Base-by-base conservation (phyloP, 2,329 filamentous ascomycete species). In the Sclerotinia trifoliorum region DNA sequence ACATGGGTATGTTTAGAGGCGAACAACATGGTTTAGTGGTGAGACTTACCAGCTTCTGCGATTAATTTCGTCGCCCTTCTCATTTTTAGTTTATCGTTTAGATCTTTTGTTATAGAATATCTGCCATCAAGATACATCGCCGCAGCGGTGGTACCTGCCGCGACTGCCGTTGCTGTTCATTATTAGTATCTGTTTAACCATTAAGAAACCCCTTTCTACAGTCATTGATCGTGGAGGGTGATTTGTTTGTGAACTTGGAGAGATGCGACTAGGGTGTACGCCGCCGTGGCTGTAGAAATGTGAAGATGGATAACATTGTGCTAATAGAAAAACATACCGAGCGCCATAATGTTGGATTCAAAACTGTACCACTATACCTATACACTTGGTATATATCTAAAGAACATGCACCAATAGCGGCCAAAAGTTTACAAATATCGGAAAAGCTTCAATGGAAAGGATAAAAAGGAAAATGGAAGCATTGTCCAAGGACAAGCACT, bases 121-220 rank as follows among this genome's bases (percentile, higher is more conserved):
- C 90, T 92, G 66, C 87, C 91, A 74, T 93, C 86, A 56, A 91
- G 79, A 73, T 92, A 91, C 71, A 76, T 72, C 19, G 83, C 82
- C 52, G 85, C 83, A 17, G 80, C 79, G n/a, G 81, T 78, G 46
- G 77, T 75, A n/a, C 73, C 74, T 52, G 76, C 77, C 19, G 77
- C 77, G 24, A 75, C 74, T 26, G 71, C 75, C 60, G 74, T 71
- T 63, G 73, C 70, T 62, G 70, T 66, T 67, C 35, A 42, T 62
- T 24, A 10, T 67, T 26, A 67, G 56, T 44, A 62, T 62, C 5
- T 21, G 11, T 10, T 61, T 49, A 5, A 17, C n/a, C 26, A n/a
- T 49, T 32, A 3, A 6, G 1, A 11, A 5, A 17, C 4, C 29
- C 21, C 3, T 5, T 7, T 32, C 13, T 49, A 15, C 3, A 32